A percentile compares a stretch with the other conserved stretches of the same genome.
These are phyloP conservation scores for Nakazawaea populi DNA, from an alignment of 805 yeast genomes.

Conservation along the genomic window DNA sequence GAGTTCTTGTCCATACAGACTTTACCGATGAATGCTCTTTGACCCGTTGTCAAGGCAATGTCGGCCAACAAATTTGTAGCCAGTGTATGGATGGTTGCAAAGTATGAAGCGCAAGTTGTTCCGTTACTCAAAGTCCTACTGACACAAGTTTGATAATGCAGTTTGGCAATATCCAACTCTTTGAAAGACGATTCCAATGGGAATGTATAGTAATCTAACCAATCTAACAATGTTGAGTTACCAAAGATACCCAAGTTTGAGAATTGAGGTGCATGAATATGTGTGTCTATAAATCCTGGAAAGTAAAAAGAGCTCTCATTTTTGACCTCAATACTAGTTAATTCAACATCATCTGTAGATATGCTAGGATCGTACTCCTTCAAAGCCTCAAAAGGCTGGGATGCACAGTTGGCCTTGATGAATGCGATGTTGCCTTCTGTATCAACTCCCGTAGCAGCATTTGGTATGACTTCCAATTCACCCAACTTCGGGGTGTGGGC, in stretches of 20 bases:
- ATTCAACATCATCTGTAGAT: conserved; percentile 18
- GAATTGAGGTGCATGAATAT: conserved; percentile 80
- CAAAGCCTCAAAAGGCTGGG: conserved; percentile 24
- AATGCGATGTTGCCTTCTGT: conserved; percentile 46
- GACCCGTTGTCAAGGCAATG: conserved; percentile 60
- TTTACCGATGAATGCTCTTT: conserved; percentile 86
- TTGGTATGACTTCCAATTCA: conserved; percentile 45
- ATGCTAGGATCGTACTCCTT: conserved; percentile 14
- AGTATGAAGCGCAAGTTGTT: conserved; percentile 90
- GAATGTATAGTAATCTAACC: conserved; percentile 86
- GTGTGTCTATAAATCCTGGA: conserved; percentile 82
- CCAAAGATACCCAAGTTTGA: conserved; percentile 84
- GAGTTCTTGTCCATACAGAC: conserved; percentile 90
- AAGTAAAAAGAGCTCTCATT: conserved; percentile 54
- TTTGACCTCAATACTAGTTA: conserved; percentile 27
- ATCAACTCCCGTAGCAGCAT: conserved; percentile 62
- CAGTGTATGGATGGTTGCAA: conserved; percentile 77
- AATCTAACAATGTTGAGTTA: conserved; percentile 76
- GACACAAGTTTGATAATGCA: conserved; percentile 65
- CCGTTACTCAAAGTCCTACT: conserved; percentile 68
- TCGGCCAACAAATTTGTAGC: conserved; percentile 77
- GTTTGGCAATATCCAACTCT: conserved; percentile 46
- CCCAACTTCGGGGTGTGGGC: conserved; percentile 66
- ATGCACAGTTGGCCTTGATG: conserved; percentile 17
- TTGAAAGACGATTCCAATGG: conserved; percentile 73